Base-by-base conservation (phyloP, 1,139 yeast species). In the Blastobotrys serpentis region DNA sequence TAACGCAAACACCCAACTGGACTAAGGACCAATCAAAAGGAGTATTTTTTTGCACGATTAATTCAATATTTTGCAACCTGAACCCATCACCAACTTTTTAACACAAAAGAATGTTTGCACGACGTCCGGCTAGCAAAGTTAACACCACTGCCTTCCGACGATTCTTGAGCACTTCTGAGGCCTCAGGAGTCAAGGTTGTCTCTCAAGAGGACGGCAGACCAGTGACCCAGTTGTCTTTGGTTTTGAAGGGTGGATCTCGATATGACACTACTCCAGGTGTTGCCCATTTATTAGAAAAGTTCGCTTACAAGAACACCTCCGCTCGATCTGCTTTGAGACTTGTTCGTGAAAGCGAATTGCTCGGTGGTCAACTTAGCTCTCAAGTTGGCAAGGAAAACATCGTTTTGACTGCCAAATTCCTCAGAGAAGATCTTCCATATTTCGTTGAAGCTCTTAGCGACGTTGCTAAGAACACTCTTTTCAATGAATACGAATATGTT, bases 311-410 rank as follows among this genome's bases (percentile, higher is more conserved):
- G 70, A 85, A 86, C 77, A 89, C 96, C 55, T 77, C 77, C 57
- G 69, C 81, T 61, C 88, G 89, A 71, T 85, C 96, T 30, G 96
- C 95, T 26, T 78, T 92, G 67, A 86, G 98, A 75, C 77, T 90
- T 65, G 86, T 90, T 63, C 86, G 98, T 72, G 98, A 94, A 74
- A 75, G 92, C 49, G 99, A 94, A 74, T 80, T 92, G 58, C 78
- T 92, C 61, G 98, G 98, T 57, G 98, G 96, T 65, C 72, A 72
- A 56, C 80, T 88, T 68, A 67, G 78, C 45, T 75, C 95, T 43
- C 63, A 69, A 50, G 84, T 88, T 59, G 81, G 88, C 67, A 85
- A 97, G 75, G 98, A 92, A 68, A 76, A 84, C 63, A 78, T 94
- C 58, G 79, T 86, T 56, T 79, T 92, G 66, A 77, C 81, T 59